These are phyloP conservation scores for Xylaria polymorpha DNA, from an alignment of 2,329 filamentous ascomycete genomes.

Conservation along the genomic window DNA sequence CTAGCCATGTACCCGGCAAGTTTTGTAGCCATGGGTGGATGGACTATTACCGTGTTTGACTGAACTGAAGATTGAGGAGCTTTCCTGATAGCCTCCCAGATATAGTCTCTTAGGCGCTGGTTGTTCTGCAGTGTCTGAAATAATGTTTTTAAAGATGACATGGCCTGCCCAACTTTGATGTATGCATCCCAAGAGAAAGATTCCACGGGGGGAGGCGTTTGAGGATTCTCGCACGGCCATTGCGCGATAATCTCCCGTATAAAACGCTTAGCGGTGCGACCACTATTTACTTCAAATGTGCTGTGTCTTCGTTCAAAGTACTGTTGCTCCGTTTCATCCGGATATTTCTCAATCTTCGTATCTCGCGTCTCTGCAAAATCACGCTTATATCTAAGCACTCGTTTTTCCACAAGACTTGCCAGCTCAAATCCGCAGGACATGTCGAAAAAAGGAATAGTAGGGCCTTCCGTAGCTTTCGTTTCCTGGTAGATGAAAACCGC, in stretches of 20 bases:
- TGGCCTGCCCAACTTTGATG: background rate
- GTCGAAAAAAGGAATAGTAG: background rate
- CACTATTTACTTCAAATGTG: background rate
- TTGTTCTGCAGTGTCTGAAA: slow-evolving; percentile 10
- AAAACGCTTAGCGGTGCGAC: background rate
- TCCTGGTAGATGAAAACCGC: background rate
- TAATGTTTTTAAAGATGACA: background rate
- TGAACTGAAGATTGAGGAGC: background rate
- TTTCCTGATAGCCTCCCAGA: background rate
- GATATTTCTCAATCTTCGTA: background rate
- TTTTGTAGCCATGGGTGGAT: background rate
- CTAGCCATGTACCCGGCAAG: background rate
- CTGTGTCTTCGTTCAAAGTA: background rate
- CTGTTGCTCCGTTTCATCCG: background rate
- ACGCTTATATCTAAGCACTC: background rate
- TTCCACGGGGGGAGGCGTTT: background rate
- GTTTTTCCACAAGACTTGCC: background rate
- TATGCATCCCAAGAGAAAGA: background rate
- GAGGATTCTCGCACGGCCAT: slow-evolving; percentile 18
- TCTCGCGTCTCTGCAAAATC: background rate
- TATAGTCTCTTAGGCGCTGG: background rate
- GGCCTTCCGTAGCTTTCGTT: background rate
- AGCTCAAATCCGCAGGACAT: background rate
- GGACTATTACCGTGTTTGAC: background rate
- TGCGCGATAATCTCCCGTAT: background rate